Evolutionary conservation across 1,284 basidiomycete genomes (phyloP).

Genomic region (Ceratorhiza oryzae-sativae): DNA sequence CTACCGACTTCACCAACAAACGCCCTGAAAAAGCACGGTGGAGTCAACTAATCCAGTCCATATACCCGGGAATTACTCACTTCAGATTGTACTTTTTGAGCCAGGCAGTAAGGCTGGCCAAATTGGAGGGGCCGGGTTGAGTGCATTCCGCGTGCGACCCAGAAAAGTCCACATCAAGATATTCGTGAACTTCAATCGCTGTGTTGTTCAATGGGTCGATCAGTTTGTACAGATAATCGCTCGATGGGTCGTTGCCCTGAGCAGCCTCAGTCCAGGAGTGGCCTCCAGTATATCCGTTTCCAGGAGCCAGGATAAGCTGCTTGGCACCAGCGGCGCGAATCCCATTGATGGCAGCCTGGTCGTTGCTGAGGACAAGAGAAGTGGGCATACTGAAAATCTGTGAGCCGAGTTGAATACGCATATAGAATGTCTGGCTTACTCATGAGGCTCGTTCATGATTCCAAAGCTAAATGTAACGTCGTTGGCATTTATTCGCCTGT

Average conservation of each 20-base stretch:
- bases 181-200: conserved; percentile 59
- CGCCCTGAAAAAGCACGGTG: conserved; percentile 48
- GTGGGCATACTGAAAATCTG: conserved; percentile 49
- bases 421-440: conserved; percentile 36
- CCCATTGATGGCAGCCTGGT: conserved; percentile 56
- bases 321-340: conserved; percentile 55
- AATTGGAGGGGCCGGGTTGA: conserved; percentile 56
- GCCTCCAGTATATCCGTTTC: conserved; percentile 58
- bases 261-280: conserved; percentile 55
- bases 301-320: conserved; percentile 57
- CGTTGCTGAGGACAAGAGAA: conserved; percentile 53
- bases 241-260: conserved; percentile 51
- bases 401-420: background rate
- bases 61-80: conserved; percentile 44
- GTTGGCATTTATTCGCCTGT: background rate
- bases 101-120: conserved; percentile 56
- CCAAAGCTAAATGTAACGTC: conserved; percentile 43
- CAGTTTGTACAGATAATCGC: conserved; percentile 55
- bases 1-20: conserved; percentile 58
- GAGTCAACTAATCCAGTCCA: too few species aligned
- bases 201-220: conserved; percentile 55
- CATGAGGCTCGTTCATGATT: conserved; percentile 56
- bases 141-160: conserved; percentile 55
- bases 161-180: conserved; percentile 55
- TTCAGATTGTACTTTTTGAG: conserved; percentile 56